Evolutionary conservation across 1,284 basidiomycete genomes (phyloP), one percentile per base, ranked within the genome.

Genomic region (Malassezia obtusa): DNA sequence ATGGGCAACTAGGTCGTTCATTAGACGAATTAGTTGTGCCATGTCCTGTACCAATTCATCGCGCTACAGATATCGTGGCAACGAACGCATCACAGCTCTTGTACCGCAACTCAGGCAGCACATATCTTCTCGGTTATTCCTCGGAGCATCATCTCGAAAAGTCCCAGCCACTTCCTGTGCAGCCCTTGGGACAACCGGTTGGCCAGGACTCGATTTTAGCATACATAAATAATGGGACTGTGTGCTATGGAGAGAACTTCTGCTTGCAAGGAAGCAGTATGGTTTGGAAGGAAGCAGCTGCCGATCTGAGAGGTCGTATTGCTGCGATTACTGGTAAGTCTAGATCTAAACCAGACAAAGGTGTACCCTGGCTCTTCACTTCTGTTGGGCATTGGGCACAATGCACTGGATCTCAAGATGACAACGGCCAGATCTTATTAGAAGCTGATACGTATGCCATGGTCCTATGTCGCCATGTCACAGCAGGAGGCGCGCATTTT

Each of bases 401-500:
- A 38, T 22, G 36, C n/a, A n/a, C n/a, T n/a, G 19, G 36, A 24
- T 24, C 11, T 10, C 2, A 25, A 8, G 38, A 19, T 21, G 17
- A 9, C n/a, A n/a, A n/a, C 4, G 30, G 30, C 10, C 14, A 12
- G 3, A 31, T 31, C 2, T 9, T 31, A 14, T 14, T 9, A 9
- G 11, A 31, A 12, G 30, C 30, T 11, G 11, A 14, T 9, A 15
- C 38, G 12, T 8, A 11, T 26, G 38, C 4, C 7, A 15, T 25
- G 2, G 17, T 15, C 11, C 22, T 25, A 10, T 26, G 7, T 15
- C 17, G 11, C 4, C 4, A 11, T 8, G 22, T 9, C 38, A 24
- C 12, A 26, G 50, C 28, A 8, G 50, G 50, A 6, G 50, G 50
- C 24, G 25, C 43, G 14, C 50, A 45, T 35, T 51, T 51, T 30